A percentile compares a stretch with the other conserved stretches of the same genome.
These are phyloP conservation scores for Aspergillus nanangensis DNA, from an alignment of 495 filamentous ascomycete genomes.

Conservation along the genomic window DNA sequence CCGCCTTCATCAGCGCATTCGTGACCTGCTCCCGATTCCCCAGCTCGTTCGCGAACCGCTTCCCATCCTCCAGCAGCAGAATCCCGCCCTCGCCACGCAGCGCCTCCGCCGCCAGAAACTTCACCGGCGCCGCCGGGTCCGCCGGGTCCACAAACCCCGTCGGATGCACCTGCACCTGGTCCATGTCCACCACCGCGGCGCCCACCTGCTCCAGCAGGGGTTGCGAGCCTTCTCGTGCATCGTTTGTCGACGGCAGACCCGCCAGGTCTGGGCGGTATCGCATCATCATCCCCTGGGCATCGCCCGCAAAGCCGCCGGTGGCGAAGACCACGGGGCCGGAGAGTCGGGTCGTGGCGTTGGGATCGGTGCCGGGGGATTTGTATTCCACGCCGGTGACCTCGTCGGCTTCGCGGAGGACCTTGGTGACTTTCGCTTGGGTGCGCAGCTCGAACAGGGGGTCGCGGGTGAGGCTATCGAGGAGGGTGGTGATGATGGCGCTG, in stretches of 20 bases:
- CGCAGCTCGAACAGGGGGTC: conserved; percentile 40
- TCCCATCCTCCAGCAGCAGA: conserved; percentile 34
- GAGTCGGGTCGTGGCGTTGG: conserved; percentile 19
- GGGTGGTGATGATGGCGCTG: conserved; percentile 43
- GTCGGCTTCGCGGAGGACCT: conserved; percentile 24
- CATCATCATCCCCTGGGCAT: conserved; percentile 47
- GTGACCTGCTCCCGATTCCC: conserved; percentile 50
- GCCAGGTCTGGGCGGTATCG: conserved; percentile 51
- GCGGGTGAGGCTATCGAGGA: conserved; percentile 40
- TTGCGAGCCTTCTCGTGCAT: conserved; percentile 46
- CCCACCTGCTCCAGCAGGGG: conserved; percentile 39
- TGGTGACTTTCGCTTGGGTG: conserved; percentile 40
- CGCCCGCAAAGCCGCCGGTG: conserved; percentile 55
- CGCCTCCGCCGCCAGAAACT: conserved; percentile 59
- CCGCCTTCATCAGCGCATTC: conserved; percentile 36
- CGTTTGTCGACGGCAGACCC: conserved; percentile 57
- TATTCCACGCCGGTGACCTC: conserved; percentile 19
- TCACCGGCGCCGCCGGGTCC: conserved; percentile 27
- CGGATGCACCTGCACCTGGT: conserved; percentile 43
- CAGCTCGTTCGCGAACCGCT: conserved; percentile 55
- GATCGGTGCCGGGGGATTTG: conserved; percentile 12
- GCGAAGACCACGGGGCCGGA: conserved; percentile 53
- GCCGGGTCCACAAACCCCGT: conserved; percentile 58
- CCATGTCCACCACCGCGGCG: conserved; percentile 54
- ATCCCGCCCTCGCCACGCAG: conserved; percentile 56